Evolutionary conservation across 306 rosid genomes (phyloP).

Genomic region (Cicer chorassanicum): DNA sequence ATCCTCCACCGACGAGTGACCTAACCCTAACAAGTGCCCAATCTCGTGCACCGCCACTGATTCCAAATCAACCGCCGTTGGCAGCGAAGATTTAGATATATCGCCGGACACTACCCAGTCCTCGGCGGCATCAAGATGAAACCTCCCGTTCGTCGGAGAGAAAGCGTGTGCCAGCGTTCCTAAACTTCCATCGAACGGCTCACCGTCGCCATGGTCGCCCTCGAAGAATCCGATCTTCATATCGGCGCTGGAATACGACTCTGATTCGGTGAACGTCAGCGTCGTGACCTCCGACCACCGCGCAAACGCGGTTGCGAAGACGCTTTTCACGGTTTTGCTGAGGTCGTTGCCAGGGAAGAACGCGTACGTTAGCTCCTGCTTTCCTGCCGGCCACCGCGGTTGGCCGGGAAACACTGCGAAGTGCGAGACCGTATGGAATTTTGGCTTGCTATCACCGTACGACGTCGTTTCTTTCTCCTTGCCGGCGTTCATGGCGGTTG

Average conservation of each 20-base stretch:
- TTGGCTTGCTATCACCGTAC: neutral
- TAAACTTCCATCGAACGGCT: slow-evolving; percentile 72
- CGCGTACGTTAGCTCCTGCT: slow-evolving; percentile 61
- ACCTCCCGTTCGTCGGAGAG: slow-evolving; percentile 77
- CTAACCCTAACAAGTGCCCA: slow-evolving; percentile 82
- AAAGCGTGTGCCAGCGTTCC: slow-evolving; percentile 93
- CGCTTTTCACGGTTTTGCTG: slow-evolving; percentile 46
- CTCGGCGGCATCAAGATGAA: slow-evolving; percentile 73
- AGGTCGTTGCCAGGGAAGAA: slow-evolving; percentile 62
- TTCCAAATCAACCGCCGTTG: slow-evolving; percentile 74
- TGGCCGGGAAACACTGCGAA: slow-evolving; percentile 59
- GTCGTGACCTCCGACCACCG: slow-evolving; percentile 78
- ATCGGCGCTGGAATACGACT: slow-evolving; percentile 50
- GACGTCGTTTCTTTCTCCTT: slow-evolving; percentile 33
- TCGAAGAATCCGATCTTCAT: slow-evolving; percentile 64
- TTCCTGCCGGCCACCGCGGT: slow-evolving; percentile 74
- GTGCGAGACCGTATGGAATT: slow-evolving; percentile 69
- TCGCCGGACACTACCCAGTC: slow-evolving; percentile 79
- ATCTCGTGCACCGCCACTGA: slow-evolving; percentile 96
- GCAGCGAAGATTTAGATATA: slow-evolving; percentile 45
- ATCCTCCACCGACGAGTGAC: slow-evolving; percentile 74
- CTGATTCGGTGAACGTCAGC: slow-evolving; percentile 53
- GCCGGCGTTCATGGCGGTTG: slow-evolving; percentile 71
- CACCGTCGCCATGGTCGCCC: slow-evolving; percentile 91
- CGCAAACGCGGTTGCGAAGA: slow-evolving; percentile 62